These are phyloP conservation scores for Paramecium octaurelia DNA, from an alignment of 73 alveolate species.

Conservation along the genomic window DNA sequence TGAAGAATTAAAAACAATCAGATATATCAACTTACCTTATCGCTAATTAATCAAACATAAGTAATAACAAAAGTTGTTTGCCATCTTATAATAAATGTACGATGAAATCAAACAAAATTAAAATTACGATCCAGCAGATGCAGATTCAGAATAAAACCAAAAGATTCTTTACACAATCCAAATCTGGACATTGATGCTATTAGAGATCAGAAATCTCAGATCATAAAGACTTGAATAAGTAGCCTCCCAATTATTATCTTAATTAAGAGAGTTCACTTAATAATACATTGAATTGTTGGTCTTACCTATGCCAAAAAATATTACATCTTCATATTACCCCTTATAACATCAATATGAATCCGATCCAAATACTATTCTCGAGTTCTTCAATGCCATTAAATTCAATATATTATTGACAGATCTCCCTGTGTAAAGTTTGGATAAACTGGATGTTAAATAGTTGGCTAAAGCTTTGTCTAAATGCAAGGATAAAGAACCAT, in stretches of 20 bases:
- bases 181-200: not conserved
- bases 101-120: not conserved
- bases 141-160: not conserved
- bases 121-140: not conserved
- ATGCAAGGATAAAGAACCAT: not conserved
- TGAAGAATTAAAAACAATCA: not conserved
- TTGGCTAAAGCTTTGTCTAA: not conserved
- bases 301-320: not conserved
- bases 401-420: not conserved
- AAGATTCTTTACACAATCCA: not conserved
- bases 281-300: not conserved
- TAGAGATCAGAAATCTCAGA: constrained; percentile 11
- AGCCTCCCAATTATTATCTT: not conserved
- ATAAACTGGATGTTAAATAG: not conserved
- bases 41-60: not conserved
- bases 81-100: not conserved
- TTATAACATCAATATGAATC: not conserved
- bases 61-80: not conserved
- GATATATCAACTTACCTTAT: not conserved
- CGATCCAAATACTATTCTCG: not conserved
- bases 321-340: not conserved
- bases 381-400: not conserved
- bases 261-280: not conserved
- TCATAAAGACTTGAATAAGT: not conserved
- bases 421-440: not conserved